A percentile compares a stretch with the other conserved stretches of the same genome.
Conservation (phyloP, 257 asterid genomes). For the Solanum corneliomulleri region DNA sequence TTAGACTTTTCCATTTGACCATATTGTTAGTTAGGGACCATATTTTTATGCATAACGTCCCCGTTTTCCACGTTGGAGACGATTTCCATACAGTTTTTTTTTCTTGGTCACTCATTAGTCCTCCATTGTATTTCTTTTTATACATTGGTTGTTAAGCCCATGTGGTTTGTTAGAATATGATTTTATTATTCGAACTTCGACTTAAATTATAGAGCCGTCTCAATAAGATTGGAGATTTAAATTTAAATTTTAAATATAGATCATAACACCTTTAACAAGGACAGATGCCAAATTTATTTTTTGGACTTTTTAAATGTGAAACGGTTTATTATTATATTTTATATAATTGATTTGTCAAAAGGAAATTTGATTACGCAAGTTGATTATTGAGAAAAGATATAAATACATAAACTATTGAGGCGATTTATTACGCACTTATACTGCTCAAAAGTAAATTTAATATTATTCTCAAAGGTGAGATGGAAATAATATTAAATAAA, state of each 20-base stretch:
- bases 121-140: not conserved
- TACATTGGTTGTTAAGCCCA: not conserved
- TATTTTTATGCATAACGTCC: not conserved
- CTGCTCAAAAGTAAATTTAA: too few species aligned
- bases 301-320: too few species aligned
- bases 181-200: not conserved
- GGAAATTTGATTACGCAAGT: not conserved
- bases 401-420: too few species aligned
- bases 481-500: too few species aligned
- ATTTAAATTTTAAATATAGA: not conserved
- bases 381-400: too few species aligned
- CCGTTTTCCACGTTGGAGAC: not conserved
- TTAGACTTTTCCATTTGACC: not conserved
- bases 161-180: not conserved
- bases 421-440: too few species aligned
- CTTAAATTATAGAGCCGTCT: not conserved
- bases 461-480: too few species aligned
- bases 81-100: not conserved
- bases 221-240: not conserved
- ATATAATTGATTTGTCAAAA: too few species aligned
- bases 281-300: not conserved
- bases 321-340: too few species aligned
- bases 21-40: not conserved
- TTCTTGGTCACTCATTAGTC: not conserved
- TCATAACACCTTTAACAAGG: not conserved